Conservation (phyloP, 1,284 basidiomycete genomes). For the Trametes hirsuta region DNA sequence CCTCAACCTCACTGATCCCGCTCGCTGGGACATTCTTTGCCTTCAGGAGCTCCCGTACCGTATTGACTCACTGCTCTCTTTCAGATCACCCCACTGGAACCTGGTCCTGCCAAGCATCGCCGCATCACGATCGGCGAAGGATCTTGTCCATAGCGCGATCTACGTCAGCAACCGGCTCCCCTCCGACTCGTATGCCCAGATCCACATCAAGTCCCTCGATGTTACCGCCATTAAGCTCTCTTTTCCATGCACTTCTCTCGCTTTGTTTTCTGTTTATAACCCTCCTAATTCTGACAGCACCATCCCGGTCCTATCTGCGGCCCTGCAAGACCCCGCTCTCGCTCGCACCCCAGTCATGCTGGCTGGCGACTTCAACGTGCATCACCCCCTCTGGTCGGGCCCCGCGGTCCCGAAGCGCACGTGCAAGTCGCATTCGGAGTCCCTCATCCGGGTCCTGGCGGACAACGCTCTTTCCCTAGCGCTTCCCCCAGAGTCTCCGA, state of each 20-base stretch:
- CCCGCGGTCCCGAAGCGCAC: constrained; percentile 19
- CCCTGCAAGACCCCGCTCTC: neutral
- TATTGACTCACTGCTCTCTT: neutral
- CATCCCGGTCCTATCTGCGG: neutral
- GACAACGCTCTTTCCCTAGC: neutral
- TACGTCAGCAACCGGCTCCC: constrained; percentile 4
- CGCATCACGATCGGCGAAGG: neutral
- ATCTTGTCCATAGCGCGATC: neutral
- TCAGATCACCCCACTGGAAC: constrained; percentile 1
- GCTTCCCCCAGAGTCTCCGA: neutral
- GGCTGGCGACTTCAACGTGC: constrained; percentile 10
- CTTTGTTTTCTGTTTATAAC: constrained; percentile 2
- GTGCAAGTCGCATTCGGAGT: constrained; percentile 28
- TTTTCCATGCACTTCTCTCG: neutral
- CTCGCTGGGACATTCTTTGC: neutral
- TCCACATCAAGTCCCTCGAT: neutral
- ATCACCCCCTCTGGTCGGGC: constrained; percentile 7
- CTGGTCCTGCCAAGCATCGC: neutral
- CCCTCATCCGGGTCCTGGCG: neutral
- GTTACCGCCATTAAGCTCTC: neutral
- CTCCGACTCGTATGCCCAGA: constrained; percentile 7
- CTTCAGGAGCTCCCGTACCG: neutral
- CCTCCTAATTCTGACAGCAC: neutral
- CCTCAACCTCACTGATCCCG: neutral
- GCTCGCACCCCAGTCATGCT: neutral